Evolutionary conservation across 2,329 filamentous ascomycete species (phyloP).

Genomic region (Hymenoscyphus occultus): DNA sequence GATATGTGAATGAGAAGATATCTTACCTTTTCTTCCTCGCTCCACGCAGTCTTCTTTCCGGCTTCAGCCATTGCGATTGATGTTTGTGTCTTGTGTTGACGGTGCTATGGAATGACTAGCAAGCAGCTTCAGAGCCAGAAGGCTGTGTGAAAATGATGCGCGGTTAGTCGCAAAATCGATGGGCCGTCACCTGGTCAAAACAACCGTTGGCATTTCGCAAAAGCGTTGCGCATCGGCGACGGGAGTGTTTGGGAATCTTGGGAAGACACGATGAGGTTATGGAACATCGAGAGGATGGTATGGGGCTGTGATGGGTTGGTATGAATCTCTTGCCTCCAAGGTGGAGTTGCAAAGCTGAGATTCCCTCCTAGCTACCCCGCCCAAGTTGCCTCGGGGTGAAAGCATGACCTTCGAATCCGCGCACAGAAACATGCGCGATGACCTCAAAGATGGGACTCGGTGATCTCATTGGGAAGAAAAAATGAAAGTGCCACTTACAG

Average conservation of each 20-base stretch:
- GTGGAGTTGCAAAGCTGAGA: background rate
- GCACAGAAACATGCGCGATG: background rate
- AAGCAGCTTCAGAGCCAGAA: background rate
- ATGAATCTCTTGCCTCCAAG: background rate
- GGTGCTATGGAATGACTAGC: background rate
- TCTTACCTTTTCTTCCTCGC: slow-evolving; percentile 6
- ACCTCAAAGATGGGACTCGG: background rate
- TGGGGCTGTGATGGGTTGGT: background rate
- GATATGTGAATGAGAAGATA: background rate
- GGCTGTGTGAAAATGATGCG: background rate
- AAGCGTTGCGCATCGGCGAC: too few species aligned
- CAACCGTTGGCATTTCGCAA: too few species aligned
- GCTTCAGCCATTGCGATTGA: background rate
- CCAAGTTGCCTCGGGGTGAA: background rate
- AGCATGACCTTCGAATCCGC: background rate
- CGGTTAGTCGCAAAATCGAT: too few species aligned
- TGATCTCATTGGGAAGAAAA: background rate
- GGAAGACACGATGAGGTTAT: background rate
- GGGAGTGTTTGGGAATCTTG: background rate
- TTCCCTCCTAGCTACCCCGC: background rate
- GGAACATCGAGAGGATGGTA: background rate
- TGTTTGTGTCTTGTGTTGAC: background rate
- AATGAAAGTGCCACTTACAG: background rate
- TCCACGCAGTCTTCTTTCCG: background rate
- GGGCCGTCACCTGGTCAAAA: too few species aligned